Percentiles rank a stretch among this genome's conserved stretches.
Evolutionary conservation across 345 rosid species (phyloP).

Genomic region (Barbarea vulgaris): DNA sequence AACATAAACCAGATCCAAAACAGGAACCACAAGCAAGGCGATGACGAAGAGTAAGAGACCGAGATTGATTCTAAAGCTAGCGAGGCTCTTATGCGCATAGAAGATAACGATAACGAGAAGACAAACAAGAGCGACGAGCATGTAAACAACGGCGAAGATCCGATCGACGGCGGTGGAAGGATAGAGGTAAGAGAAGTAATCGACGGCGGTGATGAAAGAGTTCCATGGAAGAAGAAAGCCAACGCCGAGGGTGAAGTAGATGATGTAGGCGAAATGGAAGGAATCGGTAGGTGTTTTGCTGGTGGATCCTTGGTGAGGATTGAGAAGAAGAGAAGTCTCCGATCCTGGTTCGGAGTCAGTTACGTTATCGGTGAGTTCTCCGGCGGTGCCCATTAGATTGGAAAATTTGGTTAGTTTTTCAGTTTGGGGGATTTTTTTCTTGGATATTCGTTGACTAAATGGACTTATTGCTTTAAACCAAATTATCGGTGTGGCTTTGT

Average conservation of each 20-base stretch:
- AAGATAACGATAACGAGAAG: conserved; percentile 61
- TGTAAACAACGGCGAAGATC: conserved; percentile 77
- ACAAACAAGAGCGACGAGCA: conserved; percentile 63
- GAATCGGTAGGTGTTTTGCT: conserved; percentile 58
- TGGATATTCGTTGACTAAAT: conserved; percentile 24
- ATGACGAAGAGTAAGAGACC: conserved; percentile 66
- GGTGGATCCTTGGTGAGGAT: conserved; percentile 18
- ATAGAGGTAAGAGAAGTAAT: conserved; percentile 89
- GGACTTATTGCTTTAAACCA: neutral
- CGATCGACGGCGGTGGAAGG: conserved; percentile 91
- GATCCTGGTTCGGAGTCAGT: conserved; percentile 45
- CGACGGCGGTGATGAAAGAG: conserved; percentile 97
- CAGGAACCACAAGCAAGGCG: conserved; percentile 70
- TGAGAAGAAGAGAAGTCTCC: conserved; percentile 60
- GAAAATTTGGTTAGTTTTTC: neutral
- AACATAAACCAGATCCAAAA: conserved; percentile 68
- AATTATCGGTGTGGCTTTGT: neutral
- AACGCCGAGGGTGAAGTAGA: conserved; percentile 81
- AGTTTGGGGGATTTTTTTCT: conserved; percentile 15
- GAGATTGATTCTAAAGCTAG: conserved; percentile 70
- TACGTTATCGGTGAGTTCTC: conserved; percentile 16
- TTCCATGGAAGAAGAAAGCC: conserved; percentile 99
- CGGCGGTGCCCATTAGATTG: conserved; percentile 57
- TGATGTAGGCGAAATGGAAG: conserved; percentile 76
- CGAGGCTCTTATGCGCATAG: conserved; percentile 71